phyloP scores from a whole-genome alignment of 2,329 filamentous ascomycete genomes.

The Cladophialophora exuberans region DNA sequence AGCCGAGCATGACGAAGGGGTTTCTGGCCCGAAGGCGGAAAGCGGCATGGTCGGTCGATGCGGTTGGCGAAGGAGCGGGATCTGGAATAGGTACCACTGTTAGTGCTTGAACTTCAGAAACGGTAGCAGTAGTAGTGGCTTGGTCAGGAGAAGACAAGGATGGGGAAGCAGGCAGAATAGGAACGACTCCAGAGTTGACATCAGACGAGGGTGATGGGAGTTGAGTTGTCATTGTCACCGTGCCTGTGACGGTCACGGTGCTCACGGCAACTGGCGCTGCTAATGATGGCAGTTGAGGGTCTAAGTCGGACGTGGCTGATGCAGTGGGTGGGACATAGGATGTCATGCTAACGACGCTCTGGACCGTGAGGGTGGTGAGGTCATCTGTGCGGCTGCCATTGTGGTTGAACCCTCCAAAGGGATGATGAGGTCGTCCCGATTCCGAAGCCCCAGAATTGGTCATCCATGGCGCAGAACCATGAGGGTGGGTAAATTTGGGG shows the following conservation, averaged over 20 bases:
- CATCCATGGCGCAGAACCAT: slow-evolving; percentile 1
- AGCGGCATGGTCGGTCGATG: slow-evolving; percentile 7
- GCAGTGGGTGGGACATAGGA: not conserved
- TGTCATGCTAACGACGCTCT: slow-evolving; percentile 5
- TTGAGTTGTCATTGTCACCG: not conserved
- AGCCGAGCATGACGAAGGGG: slow-evolving; percentile 7
- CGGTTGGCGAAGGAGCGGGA: not conserved
- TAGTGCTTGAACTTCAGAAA: not conserved
- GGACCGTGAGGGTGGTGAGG: not conserved
- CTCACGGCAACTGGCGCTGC: not conserved
- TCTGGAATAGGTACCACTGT: slow-evolving; percentile 7
- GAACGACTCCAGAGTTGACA: no score
- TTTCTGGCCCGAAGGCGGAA: slow-evolving; percentile 11
- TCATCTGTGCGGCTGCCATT: not conserved
- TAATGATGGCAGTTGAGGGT: not conserved
- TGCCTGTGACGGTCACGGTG: not conserved
- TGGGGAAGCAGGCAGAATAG: not conserved
- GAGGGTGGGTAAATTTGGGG: not conserved
- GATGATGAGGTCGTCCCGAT: not conserved
- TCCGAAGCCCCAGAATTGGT: not conserved
- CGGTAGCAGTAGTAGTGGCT: not conserved
- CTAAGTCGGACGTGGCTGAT: not conserved
- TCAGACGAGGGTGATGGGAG: not conserved
- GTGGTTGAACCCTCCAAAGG: not conserved
- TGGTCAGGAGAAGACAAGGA: not conserved